Percentiles rank a stretch among this genome's conserved stretches.
phyloP scores from a whole-genome alignment of 441 rosid species.

The Erysimum cheiri region DNA sequence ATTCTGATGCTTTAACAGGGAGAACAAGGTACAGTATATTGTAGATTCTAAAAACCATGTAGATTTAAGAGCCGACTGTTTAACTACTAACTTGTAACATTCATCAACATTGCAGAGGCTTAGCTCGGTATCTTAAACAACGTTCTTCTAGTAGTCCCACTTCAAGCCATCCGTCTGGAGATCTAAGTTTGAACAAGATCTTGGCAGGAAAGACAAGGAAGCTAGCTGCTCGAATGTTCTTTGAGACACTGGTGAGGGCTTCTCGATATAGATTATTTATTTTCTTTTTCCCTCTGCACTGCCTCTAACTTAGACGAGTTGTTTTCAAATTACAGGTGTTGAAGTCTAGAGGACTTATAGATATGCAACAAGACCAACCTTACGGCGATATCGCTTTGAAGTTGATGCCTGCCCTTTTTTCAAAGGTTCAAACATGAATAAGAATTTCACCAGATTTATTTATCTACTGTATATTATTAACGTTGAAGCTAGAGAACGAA shows the following conservation, averaged over 20 bases:
- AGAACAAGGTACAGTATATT: conserved; percentile 82
- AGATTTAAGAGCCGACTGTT: conserved; percentile 14
- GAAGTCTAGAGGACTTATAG: conserved; percentile 73
- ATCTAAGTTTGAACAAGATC: conserved; percentile 66
- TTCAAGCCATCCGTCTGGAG: conserved; percentile 46
- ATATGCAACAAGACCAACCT: conserved; percentile 66
- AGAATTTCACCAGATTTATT: not conserved
- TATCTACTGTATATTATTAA: conserved; percentile 1
- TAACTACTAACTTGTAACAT: conserved; percentile 9
- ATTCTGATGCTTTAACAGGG: conserved; percentile 57
- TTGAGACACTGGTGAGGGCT: conserved; percentile 68
- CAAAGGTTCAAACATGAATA: conserved; percentile 44
- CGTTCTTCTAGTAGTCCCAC: conserved; percentile 53
- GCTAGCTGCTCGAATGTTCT: conserved; percentile 86
- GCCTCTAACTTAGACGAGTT: not conserved
- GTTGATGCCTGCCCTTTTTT: conserved; percentile 50
- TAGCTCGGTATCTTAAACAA: conserved; percentile 64
- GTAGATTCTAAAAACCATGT: conserved; percentile 5
- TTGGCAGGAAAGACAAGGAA: conserved; percentile 77
- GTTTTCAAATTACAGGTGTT: conserved; percentile 58
- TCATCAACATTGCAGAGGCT: conserved; percentile 57
- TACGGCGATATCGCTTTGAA: conserved; percentile 68
- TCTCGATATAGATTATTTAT: not conserved
- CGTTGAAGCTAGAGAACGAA: not conserved
- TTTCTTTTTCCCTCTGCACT: not conserved